Conservation (phyloP, 768 basidiomycete species). For the Amanita thiersii region DNA sequence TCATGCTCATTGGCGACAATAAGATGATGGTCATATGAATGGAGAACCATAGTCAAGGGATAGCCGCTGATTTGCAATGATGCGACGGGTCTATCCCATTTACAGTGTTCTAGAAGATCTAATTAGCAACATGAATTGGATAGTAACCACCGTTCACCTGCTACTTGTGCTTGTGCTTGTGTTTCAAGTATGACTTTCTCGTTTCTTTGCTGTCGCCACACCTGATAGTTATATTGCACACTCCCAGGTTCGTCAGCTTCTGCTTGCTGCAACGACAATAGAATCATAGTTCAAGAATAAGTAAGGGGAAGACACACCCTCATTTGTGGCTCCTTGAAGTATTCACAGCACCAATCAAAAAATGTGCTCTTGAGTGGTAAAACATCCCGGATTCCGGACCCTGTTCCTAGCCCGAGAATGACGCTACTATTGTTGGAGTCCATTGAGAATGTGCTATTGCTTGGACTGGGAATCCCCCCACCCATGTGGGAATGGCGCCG, state of each 20-base stretch:
- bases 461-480: slow-evolving; percentile 54
- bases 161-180: slow-evolving; percentile 56
- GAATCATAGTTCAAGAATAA: neutral
- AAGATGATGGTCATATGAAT: slow-evolving; percentile 87
- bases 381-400: slow-evolving; percentile 73
- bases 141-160: slow-evolving; percentile 43
- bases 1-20: slow-evolving; percentile 81
- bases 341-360: slow-evolving; percentile 95
- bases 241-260: slow-evolving; percentile 96
- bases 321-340: slow-evolving; percentile 99
- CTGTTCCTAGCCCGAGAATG: slow-evolving; percentile 72
- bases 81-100: slow-evolving; percentile 70
- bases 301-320: slow-evolving; percentile 46
- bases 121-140: slow-evolving; percentile 1
- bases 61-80: slow-evolving; percentile 51
- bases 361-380: slow-evolving; percentile 87
- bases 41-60: slow-evolving; percentile 78
- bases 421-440: slow-evolving; percentile 64
- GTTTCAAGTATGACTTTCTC: slow-evolving; percentile 72
- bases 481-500: slow-evolving; percentile 29
- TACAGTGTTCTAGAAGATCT: slow-evolving; percentile 37
- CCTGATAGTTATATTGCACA: slow-evolving; percentile 87
- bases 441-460: slow-evolving; percentile 70
- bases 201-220: slow-evolving; percentile 90
- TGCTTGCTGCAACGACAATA: slow-evolving; percentile 54